Evolutionary conservation across 2,329 filamentous ascomycete species (phyloP).

Genomic region (Plectosphaerella cucumerina): DNA sequence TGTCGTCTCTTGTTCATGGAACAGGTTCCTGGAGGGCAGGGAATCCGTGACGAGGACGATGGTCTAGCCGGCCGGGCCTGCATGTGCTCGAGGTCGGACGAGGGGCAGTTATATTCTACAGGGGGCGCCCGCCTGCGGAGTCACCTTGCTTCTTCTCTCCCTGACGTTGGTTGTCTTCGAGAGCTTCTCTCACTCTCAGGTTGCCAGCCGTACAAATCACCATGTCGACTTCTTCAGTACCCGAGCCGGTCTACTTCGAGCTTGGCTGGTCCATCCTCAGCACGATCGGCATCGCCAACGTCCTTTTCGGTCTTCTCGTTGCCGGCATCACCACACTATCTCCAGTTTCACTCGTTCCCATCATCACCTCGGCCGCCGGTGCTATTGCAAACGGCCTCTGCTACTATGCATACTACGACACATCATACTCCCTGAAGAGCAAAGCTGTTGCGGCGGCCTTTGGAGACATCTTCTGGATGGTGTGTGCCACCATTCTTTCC

Average conservation of each 20-base stretch:
- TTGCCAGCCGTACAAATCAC: neutral
- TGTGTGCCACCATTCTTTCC: constrained; percentile 10
- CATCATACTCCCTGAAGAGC: constrained; percentile 14
- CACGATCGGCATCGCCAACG: constrained; percentile 35
- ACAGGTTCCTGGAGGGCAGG: neutral
- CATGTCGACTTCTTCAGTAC: neutral
- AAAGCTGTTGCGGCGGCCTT: constrained; percentile 30
- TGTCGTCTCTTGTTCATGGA: neutral
- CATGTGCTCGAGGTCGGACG: neutral
- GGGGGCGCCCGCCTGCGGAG: neutral
- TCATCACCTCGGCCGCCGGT: constrained; percentile 30
- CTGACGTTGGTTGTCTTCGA: neutral
- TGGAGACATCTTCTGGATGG: constrained; percentile 36
- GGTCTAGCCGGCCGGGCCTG: neutral
- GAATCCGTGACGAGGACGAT: neutral
- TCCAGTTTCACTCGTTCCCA: constrained; percentile 32
- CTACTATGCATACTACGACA: constrained; percentile 35
- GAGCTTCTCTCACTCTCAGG: neutral
- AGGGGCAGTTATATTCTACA: neutral
- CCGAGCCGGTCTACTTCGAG: constrained; percentile 30
- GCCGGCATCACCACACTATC: constrained; percentile 34
- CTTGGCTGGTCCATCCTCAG: constrained; percentile 40
- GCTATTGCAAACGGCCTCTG: constrained; percentile 38
- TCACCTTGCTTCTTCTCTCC: neutral
- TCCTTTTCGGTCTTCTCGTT: constrained; percentile 32